Conservation (phyloP, 2,329 filamentous ascomycete species). For the Claviceps fusiformis region DNA sequence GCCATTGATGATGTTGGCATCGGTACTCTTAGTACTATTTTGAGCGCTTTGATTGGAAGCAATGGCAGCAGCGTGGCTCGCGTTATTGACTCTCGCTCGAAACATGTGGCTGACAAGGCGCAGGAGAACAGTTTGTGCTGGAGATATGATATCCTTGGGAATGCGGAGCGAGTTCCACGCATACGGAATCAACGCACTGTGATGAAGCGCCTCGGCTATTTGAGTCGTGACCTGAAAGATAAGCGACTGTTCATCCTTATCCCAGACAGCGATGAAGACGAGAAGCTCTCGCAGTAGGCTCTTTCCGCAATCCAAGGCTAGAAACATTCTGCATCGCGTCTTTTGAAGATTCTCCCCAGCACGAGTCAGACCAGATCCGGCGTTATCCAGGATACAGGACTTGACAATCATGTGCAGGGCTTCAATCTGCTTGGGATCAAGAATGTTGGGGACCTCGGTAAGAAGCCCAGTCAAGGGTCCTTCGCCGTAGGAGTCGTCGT, state of each 20-base stretch:
- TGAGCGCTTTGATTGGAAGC: slow-evolving; percentile 15
- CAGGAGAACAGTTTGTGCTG: slow-evolving; percentile 84
- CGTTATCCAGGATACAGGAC: slow-evolving; percentile 78
- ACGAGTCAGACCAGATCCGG: slow-evolving; percentile 52
- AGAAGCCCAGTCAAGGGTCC: slow-evolving; percentile 71
- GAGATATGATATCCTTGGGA: slow-evolving; percentile 90
- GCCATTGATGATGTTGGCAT: slow-evolving; percentile 6
- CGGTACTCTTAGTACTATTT: slow-evolving; percentile 18
- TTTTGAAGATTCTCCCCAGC: slow-evolving; percentile 76
- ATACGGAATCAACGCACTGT: slow-evolving; percentile 79
- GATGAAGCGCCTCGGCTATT: slow-evolving; percentile 84
- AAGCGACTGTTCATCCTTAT: slow-evolving; percentile 80
- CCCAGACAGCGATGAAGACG: slow-evolving; percentile 95
- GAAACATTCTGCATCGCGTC: slow-evolving; percentile 74
- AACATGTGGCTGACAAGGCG: slow-evolving; percentile 86
- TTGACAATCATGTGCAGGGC: slow-evolving; percentile 96
- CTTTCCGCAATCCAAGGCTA: slow-evolving; percentile 80
- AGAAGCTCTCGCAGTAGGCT: slow-evolving; percentile 81
- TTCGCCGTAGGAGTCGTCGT: slow-evolving; percentile 68
- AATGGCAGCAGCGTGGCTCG: background rate
- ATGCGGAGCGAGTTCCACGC: slow-evolving; percentile 86
- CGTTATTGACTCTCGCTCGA: slow-evolving; percentile 36
- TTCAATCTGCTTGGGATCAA: slow-evolving; percentile 91
- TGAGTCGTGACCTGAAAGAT: slow-evolving; percentile 96
- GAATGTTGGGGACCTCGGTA: slow-evolving; percentile 86